Conservation (phyloP, 2,329 filamentous ascomycete species). For the Pseudogymnoascus sp. region DNA sequence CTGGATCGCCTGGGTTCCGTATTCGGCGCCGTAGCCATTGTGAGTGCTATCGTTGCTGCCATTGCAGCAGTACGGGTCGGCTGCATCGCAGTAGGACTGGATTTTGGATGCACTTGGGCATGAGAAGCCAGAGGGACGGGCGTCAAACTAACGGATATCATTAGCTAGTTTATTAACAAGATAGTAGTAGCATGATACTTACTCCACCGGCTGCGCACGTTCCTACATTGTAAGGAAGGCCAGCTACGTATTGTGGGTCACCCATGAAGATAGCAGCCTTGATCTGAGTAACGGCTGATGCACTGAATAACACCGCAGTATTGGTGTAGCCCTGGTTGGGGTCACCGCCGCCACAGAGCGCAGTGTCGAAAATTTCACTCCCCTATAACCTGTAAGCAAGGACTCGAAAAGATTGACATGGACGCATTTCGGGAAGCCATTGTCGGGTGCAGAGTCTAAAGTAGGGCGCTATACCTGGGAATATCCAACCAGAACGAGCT, state of each 20-base stretch:
- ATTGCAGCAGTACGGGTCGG: slow-evolving; percentile 61
- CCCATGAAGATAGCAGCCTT: slow-evolving; percentile 44
- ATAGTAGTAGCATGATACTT: slow-evolving; percentile 29
- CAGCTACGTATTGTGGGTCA: slow-evolving; percentile 39
- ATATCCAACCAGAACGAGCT: slow-evolving; percentile 56
- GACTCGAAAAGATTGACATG: not conserved
- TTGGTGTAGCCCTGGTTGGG: slow-evolving; percentile 39
- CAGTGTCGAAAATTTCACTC: slow-evolving; percentile 58
- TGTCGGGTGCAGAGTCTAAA: slow-evolving; percentile 21
- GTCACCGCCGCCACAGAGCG: slow-evolving; percentile 54
- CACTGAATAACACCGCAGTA: slow-evolving; percentile 37
- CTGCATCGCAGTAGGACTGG: slow-evolving; percentile 57
- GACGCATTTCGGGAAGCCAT: slow-evolving; percentile 1
- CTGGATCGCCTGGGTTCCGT: slow-evolving; percentile 50
- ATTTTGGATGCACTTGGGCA: slow-evolving; percentile 44
- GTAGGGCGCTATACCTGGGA: slow-evolving; percentile 40
- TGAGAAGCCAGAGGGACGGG: slow-evolving; percentile 49
- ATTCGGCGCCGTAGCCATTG: slow-evolving; percentile 57
- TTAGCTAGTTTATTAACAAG: not conserved
- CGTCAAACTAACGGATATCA: slow-evolving; percentile 45
- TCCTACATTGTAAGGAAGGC: slow-evolving; percentile 53
- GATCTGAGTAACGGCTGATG: slow-evolving; percentile 39
- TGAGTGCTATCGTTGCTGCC: slow-evolving; percentile 54
- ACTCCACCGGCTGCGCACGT: slow-evolving; percentile 52
- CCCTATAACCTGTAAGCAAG: slow-evolving; percentile 35